Conservation (phyloP, 306 rosid genomes). For the Inga laurina region DNA sequence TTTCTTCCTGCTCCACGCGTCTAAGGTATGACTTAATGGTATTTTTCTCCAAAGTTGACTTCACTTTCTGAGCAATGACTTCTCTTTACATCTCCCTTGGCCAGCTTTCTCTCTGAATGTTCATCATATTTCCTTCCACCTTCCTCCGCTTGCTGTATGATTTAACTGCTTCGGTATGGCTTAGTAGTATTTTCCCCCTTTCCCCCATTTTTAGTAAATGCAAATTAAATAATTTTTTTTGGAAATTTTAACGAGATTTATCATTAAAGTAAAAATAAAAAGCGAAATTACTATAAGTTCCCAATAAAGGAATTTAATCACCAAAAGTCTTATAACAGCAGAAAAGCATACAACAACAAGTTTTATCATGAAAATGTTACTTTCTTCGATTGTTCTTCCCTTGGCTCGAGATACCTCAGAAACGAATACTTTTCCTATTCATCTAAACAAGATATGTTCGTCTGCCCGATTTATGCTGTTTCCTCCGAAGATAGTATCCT, state of each 20-base stretch:
- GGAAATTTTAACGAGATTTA: too few species aligned
- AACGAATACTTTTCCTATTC: not conserved
- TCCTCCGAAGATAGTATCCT: not conserved
- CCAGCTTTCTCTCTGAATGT: not conserved
- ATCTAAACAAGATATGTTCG: not conserved
- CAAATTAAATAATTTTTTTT: too few species aligned
- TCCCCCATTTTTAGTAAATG: too few species aligned
- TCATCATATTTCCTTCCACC: not conserved
- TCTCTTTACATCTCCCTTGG: not conserved
- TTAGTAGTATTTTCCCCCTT: too few species aligned
- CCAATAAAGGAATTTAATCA: too few species aligned
- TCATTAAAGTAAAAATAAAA: too few species aligned
- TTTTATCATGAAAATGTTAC: conserved; percentile 13
- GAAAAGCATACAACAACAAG: too few species aligned
- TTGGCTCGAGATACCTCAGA: not conserved
- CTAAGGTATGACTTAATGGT: too few species aligned
- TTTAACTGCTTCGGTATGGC: too few species aligned
- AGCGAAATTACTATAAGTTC: too few species aligned
- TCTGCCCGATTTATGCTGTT: not conserved
- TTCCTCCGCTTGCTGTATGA: too few species aligned
- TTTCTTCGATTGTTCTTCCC: conserved; percentile 22
- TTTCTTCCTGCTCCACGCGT: not conserved
- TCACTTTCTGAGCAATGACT: not conserved
- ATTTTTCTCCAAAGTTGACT: not conserved
- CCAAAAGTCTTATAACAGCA: too few species aligned